Conservation (phyloP, 2,329 filamentous ascomycete genomes). For the Ophioceras dolichostomum region DNA sequence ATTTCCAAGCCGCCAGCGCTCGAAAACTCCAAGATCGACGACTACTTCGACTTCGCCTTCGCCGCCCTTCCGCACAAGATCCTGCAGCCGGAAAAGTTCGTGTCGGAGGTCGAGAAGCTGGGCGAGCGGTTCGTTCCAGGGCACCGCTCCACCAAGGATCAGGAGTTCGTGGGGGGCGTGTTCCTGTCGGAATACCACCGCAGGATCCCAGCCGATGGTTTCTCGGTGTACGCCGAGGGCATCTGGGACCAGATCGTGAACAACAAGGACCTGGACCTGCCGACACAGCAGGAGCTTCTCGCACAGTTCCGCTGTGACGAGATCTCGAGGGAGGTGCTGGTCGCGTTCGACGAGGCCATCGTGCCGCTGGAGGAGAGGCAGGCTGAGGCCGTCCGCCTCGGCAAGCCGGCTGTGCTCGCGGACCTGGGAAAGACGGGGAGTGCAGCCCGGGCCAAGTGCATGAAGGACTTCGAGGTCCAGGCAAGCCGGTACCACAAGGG, state of each 20-base stretch:
- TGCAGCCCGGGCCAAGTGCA: constrained; percentile 54
- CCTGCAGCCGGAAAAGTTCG: constrained; percentile 84
- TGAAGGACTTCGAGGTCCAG: constrained; percentile 79
- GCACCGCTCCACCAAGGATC: constrained; percentile 61
- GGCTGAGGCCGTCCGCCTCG: constrained; percentile 58
- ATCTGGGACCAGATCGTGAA: constrained; percentile 98
- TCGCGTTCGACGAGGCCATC: constrained; percentile 73
- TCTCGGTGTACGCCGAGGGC: constrained; percentile 83
- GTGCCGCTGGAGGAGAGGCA: constrained; percentile 78
- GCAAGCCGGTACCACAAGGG: constrained; percentile 95
- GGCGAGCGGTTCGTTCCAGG: constrained; percentile 74
- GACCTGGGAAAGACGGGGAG: constrained; percentile 67
- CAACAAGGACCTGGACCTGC: constrained; percentile 95
- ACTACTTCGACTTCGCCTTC: constrained; percentile 98
- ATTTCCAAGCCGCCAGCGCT: constrained; percentile 85
- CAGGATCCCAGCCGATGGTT: constrained; percentile 92
- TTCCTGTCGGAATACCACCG: constrained; percentile 93
- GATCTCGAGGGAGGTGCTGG: constrained; percentile 78
- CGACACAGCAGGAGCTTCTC: constrained; percentile 91
- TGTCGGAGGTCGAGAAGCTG: constrained; percentile 65
- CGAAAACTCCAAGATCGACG: constrained; percentile 79
- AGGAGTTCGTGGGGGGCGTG: constrained; percentile 65
- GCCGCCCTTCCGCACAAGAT: constrained; percentile 94
- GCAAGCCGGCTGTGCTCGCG: constrained; percentile 59
- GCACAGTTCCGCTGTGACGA: constrained; percentile 98